Evolutionary conservation across 306 rosid species (phyloP), one percentile per base, ranked within the genome.

Genomic region (Mimosa pudica): DNA sequence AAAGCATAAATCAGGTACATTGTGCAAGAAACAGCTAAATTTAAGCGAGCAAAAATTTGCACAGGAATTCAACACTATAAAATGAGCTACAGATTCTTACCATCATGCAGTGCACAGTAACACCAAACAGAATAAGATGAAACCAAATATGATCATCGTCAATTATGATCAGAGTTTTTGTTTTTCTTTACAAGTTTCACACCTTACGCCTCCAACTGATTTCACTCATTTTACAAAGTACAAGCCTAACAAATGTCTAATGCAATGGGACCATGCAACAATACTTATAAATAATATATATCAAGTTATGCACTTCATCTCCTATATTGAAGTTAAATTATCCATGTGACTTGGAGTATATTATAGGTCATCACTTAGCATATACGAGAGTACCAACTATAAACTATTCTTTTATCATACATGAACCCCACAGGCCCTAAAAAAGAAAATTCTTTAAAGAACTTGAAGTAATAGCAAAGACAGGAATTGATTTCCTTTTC

Each of bases 1-100:
- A 76, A 74, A 32, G 75, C 41, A 48, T 67, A 55, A 70, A 65
- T 71, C 81, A 74, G 58, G 78, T 69, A 70, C 52, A 77, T n/a
- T 51, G 48, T 74, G 70, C 61, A 71, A 63, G 45, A 42, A 67
- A 67, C 2, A 7, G 10, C 45, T 57, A 5, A 42, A 46, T 67
- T 73, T 74, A 61, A 74, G 18, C 32, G 11, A 45, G 57, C 38
- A 38, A 30, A 16, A 41, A 51, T 66, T 46, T 54, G 35, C 20
- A 69, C 24, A 46, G 41, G 55, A 75, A 61, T 36, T 57, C 17
- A 36, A 42, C 38, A 61, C 42, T 20, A 24, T 47, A 60, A 61
- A 7, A 48, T 35, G 52, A 70, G 77, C 61, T 54, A 69, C 8
- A 12, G 10, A 68, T 68, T 42, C 13, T 12, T 32, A 62, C n/a